Evolutionary conservation across 139 green algal species (phyloP).

Genomic region (Zygnema cylindricum): DNA sequence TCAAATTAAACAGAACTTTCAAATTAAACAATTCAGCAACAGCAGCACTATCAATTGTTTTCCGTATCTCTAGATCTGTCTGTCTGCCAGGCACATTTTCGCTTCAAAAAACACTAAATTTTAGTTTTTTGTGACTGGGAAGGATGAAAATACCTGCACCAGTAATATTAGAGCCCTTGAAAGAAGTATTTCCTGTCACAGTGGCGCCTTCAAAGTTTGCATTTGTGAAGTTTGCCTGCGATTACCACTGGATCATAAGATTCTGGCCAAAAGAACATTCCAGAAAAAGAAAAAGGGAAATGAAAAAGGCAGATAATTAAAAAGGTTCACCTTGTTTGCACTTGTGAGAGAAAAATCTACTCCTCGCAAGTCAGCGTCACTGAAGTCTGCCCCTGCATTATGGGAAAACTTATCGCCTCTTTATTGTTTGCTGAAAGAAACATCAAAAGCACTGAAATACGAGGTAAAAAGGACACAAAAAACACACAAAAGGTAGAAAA

Average conservation of each 20-base stretch:
- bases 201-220: slow-evolving; percentile 48
- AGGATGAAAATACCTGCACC: slow-evolving; percentile 31
- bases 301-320: too few relatives aligned
- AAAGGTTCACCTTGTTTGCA: slow-evolving; percentile 34
- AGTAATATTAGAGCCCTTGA: slow-evolving; percentile 54
- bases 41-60: too few relatives aligned
- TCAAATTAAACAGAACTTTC: neutral
- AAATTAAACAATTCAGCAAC: neutral
- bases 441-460: too few relatives aligned
- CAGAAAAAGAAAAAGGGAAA: neutral
- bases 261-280: neutral
- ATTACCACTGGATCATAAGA: too few relatives aligned
- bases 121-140: neutral
- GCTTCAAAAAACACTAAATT: neutral
- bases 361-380: slow-evolving; percentile 22
- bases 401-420: too few relatives aligned
- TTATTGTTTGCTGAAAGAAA: neutral
- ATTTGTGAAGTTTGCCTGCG: slow-evolving; percentile 62
- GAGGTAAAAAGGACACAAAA: too few relatives aligned
- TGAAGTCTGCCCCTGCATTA: slow-evolving; percentile 55
- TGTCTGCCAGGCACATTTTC: neutral
- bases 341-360: slow-evolving; percentile 57
- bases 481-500: too few relatives aligned
- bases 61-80: neutral
- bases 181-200: slow-evolving; percentile 58